These are phyloP conservation scores for Garcia nutans DNA, from an alignment of 345 rosid genomes.

Conservation along the genomic window DNA sequence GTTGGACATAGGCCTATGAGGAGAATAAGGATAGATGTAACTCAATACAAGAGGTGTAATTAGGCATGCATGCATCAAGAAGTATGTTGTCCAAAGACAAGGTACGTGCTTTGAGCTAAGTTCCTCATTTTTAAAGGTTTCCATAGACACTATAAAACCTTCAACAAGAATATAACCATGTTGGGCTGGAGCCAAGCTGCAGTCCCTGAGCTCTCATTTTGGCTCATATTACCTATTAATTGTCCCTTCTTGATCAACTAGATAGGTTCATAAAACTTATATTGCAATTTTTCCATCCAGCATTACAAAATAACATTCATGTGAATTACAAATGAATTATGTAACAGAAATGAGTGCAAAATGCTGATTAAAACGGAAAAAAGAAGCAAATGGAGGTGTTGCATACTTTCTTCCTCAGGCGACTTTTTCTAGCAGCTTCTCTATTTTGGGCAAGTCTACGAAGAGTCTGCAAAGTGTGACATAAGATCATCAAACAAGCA, in stretches of 20 bases:
- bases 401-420: slow-evolving; percentile 85
- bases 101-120: not conserved
- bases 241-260: not conserved
- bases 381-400: not conserved
- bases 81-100: not conserved
- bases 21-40: slow-evolving; percentile 16
- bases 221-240: not conserved
- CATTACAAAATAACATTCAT: not conserved
- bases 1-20: slow-evolving; percentile 91
- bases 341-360: not conserved
- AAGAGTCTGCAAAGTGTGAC: slow-evolving; percentile 63
- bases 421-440: slow-evolving; percentile 97
- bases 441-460: slow-evolving; percentile 98
- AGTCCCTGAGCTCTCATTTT: not conserved
- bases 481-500: slow-evolving; percentile 14
- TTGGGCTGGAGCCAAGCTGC: not conserved
- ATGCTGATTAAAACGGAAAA: not conserved
- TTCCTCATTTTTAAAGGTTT: not conserved
- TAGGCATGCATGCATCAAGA: not conserved
- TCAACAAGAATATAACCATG: not conserved
- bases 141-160: not conserved
- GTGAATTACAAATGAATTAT: not conserved
- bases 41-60: slow-evolving; percentile 4
- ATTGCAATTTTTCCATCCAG: not conserved
- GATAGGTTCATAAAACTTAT: not conserved